Evolutionary conservation across 2,329 filamentous ascomycete species (phyloP).

Genomic region (Hypomyces perniciosus): DNA sequence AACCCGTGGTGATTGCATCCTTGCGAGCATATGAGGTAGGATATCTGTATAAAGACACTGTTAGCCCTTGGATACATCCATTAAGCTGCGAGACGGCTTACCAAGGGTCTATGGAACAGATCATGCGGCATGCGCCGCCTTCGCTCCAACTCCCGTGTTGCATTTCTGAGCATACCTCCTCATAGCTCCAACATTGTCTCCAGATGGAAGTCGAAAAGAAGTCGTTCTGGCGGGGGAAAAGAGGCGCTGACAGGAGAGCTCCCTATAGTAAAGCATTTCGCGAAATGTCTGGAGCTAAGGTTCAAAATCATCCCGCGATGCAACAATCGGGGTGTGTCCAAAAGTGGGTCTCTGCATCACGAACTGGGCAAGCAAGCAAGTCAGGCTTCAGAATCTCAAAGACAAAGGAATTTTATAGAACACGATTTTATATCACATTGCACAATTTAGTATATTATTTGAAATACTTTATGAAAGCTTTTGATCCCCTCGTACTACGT

Average conservation of each 20-base stretch:
- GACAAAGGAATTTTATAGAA: too few species aligned
- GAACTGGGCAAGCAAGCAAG: too few species aligned
- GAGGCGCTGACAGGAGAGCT: not conserved
- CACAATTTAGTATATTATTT: too few species aligned
- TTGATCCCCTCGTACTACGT: too few species aligned
- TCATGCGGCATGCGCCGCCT: constrained; percentile 22
- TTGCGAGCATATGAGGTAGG: not conserved
- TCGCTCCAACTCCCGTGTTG: constrained; percentile 26
- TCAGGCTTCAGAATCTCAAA: too few species aligned
- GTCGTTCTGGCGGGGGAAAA: constrained; percentile 1
- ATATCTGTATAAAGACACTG: constrained; percentile 6
- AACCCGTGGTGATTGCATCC: not conserved
- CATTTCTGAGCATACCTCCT: constrained; percentile 33
- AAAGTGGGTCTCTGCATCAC: constrained; percentile 4
- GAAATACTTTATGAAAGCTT: too few species aligned
- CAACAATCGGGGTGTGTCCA: constrained; percentile 18
- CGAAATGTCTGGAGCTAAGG: not conserved
- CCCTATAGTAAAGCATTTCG: not conserved
- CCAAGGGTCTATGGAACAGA: constrained; percentile 18
- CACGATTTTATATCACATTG: too few species aligned
- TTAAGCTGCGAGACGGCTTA: constrained; percentile 10
- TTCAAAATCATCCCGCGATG: constrained; percentile 16
- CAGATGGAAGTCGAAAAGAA: constrained; percentile 4
- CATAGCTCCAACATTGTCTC: constrained; percentile 23
- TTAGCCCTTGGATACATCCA: not conserved